These are phyloP conservation scores for Aegilops tauschii DNA, from an alignment of 176 grass and related monocot genomes.

Conservation along the genomic window DNA sequence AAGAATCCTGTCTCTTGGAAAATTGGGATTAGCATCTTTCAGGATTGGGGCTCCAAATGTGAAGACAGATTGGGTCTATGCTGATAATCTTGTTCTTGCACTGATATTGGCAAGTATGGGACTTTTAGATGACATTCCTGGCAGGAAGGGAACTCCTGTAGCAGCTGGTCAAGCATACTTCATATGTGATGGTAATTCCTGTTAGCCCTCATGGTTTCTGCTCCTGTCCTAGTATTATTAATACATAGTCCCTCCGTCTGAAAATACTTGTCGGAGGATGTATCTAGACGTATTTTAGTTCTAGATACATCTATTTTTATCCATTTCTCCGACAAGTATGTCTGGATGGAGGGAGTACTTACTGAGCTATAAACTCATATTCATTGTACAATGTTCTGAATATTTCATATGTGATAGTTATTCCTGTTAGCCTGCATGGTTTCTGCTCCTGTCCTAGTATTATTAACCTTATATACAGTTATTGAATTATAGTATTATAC, in stretches of 20 bases:
- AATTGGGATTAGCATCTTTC: conserved; percentile 77
- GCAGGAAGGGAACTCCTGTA: conserved; percentile 60
- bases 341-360: no score
- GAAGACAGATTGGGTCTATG: conserved; percentile 93
- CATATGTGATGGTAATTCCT: conserved; percentile 83
- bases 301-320: no score
- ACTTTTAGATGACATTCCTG: conserved; percentile 74
- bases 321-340: no score
- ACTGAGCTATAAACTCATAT: not conserved
- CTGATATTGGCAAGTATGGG: conserved; percentile 82
- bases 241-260: no score
- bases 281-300: no score
- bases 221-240: not conserved
- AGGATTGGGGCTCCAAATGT: conserved; percentile 66
- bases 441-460: not conserved
- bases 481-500: not conserved
- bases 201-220: not conserved
- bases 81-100: conserved; percentile 94
- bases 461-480: not conserved
- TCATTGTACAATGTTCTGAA: not conserved
- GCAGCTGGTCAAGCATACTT: conserved; percentile 93
- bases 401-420: conserved; percentile 96
- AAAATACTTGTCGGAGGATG: no score
- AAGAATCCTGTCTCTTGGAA: conserved; percentile 89
- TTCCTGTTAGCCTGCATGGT: conserved; percentile 1